Evolutionary conservation across 2,329 filamentous ascomycete genomes (phyloP).

Genomic region (Orbilia ellipsospora): DNA sequence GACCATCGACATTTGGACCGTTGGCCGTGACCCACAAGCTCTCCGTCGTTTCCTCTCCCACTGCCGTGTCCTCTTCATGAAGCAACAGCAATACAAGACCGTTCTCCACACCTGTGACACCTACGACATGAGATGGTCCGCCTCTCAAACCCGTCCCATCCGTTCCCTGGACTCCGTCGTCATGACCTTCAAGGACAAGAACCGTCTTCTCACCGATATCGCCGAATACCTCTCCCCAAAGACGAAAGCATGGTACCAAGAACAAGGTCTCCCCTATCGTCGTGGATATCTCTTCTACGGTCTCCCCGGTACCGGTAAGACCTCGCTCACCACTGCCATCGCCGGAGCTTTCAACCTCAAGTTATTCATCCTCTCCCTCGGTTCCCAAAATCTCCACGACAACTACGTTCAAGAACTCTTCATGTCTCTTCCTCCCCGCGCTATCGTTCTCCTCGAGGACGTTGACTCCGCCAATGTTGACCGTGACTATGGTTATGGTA

Average conservation of each 20-base stretch:
- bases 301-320: conserved; percentile 83
- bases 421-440: conserved; percentile 73
- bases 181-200: conserved; percentile 71
- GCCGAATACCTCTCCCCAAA: conserved; percentile 72
- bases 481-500: conserved; percentile 57
- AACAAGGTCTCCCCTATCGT: conserved; percentile 85
- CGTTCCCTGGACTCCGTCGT: conserved; percentile 75
- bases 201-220: conserved; percentile 71
- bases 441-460: conserved; percentile 79
- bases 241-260: conserved; percentile 81
- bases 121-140: conserved; percentile 69
- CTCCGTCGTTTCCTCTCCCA: conserved; percentile 73
- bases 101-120: conserved; percentile 72
- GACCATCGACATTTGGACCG: conserved; percentile 70
- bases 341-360: conserved; percentile 76
- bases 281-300: conserved; percentile 85
- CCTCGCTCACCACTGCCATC: conserved; percentile 75
- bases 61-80: conserved; percentile 68
- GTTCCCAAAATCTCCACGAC: conserved; percentile 69
- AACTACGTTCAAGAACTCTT: conserved; percentile 75
- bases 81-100: conserved; percentile 72
- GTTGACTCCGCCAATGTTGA: conserved; percentile 72
- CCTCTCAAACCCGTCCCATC: conserved; percentile 71
- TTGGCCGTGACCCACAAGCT: conserved; percentile 71
- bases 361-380: conserved; percentile 77